A percentile compares a stretch with the other conserved stretches of the same genome.
Evolutionary conservation across 345 rosid genomes (phyloP).

Genomic region (Brassica cretica): DNA sequence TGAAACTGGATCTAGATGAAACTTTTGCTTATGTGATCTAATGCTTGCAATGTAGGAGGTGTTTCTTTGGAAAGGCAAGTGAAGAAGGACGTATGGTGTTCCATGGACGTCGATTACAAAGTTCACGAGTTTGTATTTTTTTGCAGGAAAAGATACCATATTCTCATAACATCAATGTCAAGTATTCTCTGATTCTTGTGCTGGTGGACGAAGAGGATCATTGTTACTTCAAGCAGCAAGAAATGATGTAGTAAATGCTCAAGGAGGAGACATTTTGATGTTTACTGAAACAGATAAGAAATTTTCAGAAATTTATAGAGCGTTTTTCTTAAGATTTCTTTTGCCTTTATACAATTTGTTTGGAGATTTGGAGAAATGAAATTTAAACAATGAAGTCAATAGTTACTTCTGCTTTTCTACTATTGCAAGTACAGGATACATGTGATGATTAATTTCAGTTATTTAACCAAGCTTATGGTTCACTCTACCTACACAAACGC

Average conservation of each 20-base stretch:
- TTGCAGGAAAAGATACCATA: no score
- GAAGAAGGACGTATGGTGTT: constrained; percentile 68
- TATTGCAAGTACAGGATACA: constrained; percentile 27
- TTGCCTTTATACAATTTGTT: not conserved
- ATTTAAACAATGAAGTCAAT: not conserved
- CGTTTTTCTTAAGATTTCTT: no score
- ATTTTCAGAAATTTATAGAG: no score
- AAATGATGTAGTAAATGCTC: no score
- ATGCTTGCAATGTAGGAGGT: no score
- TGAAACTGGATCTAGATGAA: constrained; percentile 54
- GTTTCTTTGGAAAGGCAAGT: no score
- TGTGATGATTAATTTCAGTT: constrained; percentile 19
- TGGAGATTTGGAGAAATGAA: not conserved
- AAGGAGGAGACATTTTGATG: no score
- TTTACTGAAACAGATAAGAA: no score
- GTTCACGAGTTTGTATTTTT: no score
- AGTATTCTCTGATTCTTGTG: no score
- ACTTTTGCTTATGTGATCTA: constrained; percentile 65
- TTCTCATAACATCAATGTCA: constrained; percentile 8
- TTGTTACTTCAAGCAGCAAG: constrained; percentile 10
- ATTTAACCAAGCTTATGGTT: constrained; percentile 15
- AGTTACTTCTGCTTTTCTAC: not conserved
- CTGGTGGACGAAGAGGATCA: no score
- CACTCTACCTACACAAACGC: constrained; percentile 25
- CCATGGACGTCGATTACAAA: constrained; percentile 64